Evolutionary conservation across 345 rosid species (phyloP).

Genomic region (Lepidium sativum): DNA sequence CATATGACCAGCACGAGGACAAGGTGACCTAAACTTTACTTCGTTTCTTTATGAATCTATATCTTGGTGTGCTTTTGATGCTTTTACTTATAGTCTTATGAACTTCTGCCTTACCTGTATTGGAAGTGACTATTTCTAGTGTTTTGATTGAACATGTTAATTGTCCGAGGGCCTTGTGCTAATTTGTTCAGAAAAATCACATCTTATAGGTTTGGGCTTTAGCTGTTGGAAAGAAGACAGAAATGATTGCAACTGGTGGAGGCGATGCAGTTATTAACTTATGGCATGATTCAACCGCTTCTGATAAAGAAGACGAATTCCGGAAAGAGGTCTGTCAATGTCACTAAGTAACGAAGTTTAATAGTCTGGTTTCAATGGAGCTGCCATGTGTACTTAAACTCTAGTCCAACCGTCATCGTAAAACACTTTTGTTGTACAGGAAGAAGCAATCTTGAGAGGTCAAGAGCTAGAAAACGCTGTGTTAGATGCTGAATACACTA

Average conservation of each 20-base stretch:
- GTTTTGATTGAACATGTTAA: conserved; percentile 2
- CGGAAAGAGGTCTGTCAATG: conserved; percentile 63
- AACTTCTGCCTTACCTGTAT: neutral
- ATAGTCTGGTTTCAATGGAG: neutral
- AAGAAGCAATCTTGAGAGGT: conserved; percentile 61
- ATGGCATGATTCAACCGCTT: conserved; percentile 84
- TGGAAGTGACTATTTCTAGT: neutral
- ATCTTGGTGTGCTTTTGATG: neutral
- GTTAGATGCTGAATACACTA: conserved; percentile 62
- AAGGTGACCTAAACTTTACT: conserved; percentile 44
- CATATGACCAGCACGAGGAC: conserved; percentile 90
- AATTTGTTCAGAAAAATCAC: conserved; percentile 8
- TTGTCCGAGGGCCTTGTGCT: neutral
- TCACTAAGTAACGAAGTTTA: neutral
- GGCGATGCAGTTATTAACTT: conserved; percentile 76
- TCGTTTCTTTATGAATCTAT: neutral
- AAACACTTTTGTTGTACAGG: conserved; percentile 39
- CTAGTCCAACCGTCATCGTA: neutral
- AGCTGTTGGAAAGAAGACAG: conserved; percentile 87
- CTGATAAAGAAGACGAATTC: conserved; percentile 80
- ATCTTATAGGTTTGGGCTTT: conserved; percentile 80
- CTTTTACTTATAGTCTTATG: neutral
- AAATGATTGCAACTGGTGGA: conserved; percentile 90
- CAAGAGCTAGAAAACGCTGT: conserved; percentile 90
- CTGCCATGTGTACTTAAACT: neutral